phyloP scores from a whole-genome alignment of 2,329 filamentous ascomycete species.

The Verticillium nonalfalfae region DNA sequence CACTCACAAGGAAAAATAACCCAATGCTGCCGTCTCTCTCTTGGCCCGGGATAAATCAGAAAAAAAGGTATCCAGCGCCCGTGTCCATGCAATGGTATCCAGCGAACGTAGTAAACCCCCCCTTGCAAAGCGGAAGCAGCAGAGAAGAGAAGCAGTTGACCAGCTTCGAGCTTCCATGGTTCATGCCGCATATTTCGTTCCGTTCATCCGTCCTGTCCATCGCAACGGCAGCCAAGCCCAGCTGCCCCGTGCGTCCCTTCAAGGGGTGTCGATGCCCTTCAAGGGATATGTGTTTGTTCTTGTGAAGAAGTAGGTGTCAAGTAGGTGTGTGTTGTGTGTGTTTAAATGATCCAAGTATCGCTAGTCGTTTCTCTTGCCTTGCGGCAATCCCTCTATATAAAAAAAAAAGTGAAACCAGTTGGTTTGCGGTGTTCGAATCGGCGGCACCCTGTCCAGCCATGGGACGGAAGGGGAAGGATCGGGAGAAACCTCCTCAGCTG shows the following conservation, averaged over 20 bases:
- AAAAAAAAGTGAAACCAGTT: background rate
- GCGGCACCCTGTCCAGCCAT: background rate
- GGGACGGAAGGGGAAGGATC: background rate
- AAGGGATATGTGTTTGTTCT: background rate
- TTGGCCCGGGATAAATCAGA: background rate
- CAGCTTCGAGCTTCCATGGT: background rate
- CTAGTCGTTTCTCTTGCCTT: constrained; percentile 22
- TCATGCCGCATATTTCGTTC: constrained; percentile 7
- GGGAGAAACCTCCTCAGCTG: background rate
- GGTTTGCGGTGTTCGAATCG: background rate
- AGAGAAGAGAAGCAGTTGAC: background rate
- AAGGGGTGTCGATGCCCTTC: background rate
- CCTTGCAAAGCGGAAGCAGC: background rate
- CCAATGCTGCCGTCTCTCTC: background rate
- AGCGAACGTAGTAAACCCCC: background rate
- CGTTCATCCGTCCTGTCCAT: constrained; percentile 7
- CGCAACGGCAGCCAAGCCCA: constrained; percentile 9
- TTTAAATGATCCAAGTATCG: background rate
- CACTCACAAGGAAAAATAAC: no score
- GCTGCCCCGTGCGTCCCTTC: constrained; percentile 5
- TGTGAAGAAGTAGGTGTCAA: background rate
- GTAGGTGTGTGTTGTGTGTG: background rate
- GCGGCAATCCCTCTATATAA: constrained; percentile 32
- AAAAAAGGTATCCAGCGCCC: background rate
- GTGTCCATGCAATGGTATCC: constrained; percentile 2